These are phyloP conservation scores for Ophiostoma triangulosporum DNA, from an alignment of 2,329 filamentous ascomycete genomes.

Conservation along the genomic window DNA sequence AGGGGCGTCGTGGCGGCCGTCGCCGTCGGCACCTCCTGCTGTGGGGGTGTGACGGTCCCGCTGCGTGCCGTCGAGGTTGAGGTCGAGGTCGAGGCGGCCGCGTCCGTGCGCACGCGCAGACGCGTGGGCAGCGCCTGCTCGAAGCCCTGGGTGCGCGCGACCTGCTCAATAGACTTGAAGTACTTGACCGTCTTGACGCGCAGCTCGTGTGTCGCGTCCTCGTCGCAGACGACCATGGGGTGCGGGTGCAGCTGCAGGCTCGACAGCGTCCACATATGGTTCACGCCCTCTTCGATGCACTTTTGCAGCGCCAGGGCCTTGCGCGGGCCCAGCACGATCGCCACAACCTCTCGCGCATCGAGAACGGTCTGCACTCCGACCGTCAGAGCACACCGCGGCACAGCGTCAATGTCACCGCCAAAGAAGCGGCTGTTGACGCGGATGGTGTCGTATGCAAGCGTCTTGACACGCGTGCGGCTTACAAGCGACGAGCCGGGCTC, in stretches of 20 bases:
- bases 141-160: slow-evolving; percentile 32
- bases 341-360: slow-evolving; percentile 59
- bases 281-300: slow-evolving; percentile 60
- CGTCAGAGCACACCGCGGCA: slow-evolving; percentile 58
- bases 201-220: slow-evolving; percentile 52
- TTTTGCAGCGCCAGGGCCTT: slow-evolving; percentile 60
- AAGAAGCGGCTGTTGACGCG: slow-evolving; percentile 65
- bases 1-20: slow-evolving; percentile 8
- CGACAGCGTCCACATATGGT: slow-evolving; percentile 71
- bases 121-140: slow-evolving; percentile 36
- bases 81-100: slow-evolving; percentile 3
- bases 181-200: slow-evolving; percentile 54
- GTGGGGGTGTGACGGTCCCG: slow-evolving; percentile 1
- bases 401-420: slow-evolving; percentile 47
- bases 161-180: slow-evolving; percentile 47
- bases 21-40: neutral
- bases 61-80: neutral
- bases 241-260: slow-evolving; percentile 59
- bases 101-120: slow-evolving; percentile 33
- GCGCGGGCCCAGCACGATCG: slow-evolving; percentile 59
- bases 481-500: slow-evolving; percentile 60
- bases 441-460: slow-evolving; percentile 64
- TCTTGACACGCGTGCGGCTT: slow-evolving; percentile 63
- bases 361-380: slow-evolving; percentile 42
- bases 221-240: slow-evolving; percentile 61